Evolutionary conservation across 441 rosid species (phyloP), one percentile per base, ranked within the genome.

Genomic region (Biscutella laevigata): DNA sequence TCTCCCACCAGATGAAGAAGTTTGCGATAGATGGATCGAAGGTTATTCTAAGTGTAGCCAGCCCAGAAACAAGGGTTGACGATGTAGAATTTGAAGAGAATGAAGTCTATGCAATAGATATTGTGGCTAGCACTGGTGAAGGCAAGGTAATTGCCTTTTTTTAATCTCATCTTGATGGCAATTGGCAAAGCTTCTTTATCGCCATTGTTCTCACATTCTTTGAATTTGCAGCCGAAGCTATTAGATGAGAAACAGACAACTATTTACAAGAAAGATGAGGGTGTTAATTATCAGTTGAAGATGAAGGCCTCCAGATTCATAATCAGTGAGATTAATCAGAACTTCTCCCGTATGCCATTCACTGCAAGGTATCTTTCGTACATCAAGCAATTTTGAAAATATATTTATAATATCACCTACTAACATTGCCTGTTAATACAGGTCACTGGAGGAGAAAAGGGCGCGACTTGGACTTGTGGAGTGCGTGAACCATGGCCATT

Each of bases 291-390:
- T 71, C 91, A 80, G 71, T 72, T 92, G 75, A 92, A 88, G 68
- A 86, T 88, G 97, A 88, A 86, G 72, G 89, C 97, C 39, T 92
- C 97, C 53, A 75, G 95, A 67, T 92, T 88, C 74, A 86, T 82
- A 62, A 78, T 86, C 72, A 84, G 95, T 59, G 99, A 92, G 70
- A 88, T 92, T 39, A 79, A 43, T 40, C 88, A 86, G 68, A 88
- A 75, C 19, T 84, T 76, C 22, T 82, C 92, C 4, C 78, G 73
- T 51, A 77, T 88, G 86, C 95, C 99, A 6, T 88, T 92, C 73
- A 64, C 78, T 28, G 88, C 94, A 36, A 84, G 97, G 95, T 88
- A 13, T 41, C 53, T 66, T 20, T 21, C 56, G 4, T 53, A 36
- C 25, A 33, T 36, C 20, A n/a, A 24, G 41, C 24, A n/a, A 17